A percentile compares a stretch with the other conserved stretches of the same genome.
phyloP scores from a whole-genome alignment of 768 basidiomycete species.

The Hysterangium stoloniferum region DNA sequence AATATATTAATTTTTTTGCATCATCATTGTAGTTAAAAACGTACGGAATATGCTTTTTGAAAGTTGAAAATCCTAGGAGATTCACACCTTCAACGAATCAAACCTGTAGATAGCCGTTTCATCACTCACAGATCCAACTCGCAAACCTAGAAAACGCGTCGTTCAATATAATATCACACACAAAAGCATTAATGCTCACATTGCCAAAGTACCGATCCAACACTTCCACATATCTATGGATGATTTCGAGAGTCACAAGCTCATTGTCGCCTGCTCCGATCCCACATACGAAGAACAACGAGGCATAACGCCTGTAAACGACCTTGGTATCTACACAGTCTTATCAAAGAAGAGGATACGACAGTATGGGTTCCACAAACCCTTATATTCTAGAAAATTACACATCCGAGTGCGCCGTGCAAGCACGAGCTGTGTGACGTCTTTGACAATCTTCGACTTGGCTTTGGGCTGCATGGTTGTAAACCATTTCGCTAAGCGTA shows the following conservation, averaged over 20 bases:
- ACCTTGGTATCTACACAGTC: constrained; percentile 61
- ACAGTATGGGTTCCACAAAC: constrained; percentile 36
- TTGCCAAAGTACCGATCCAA: constrained; percentile 70
- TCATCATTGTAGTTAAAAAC: constrained; percentile 10
- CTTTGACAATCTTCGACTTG: constrained; percentile 90
- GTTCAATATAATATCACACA: neutral
- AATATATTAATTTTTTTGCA: neutral
- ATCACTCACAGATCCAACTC: constrained; percentile 80
- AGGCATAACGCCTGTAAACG: constrained; percentile 92
- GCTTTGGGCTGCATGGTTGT: constrained; percentile 70
- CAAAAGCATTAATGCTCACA: constrained; percentile 37
- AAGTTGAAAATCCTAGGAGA: constrained; percentile 86
- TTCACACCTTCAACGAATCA: neutral
- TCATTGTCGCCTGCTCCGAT: constrained; percentile 85
- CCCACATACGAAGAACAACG: constrained; percentile 89
- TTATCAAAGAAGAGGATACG: neutral
- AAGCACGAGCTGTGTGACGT: constrained; percentile 88
- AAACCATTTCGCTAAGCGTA: constrained; percentile 96
- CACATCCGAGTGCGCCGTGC: constrained; percentile 87
- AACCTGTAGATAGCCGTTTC: neutral
- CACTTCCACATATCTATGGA: constrained; percentile 42
- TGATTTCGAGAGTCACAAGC: constrained; percentile 82
- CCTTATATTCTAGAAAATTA: constrained; percentile 96
- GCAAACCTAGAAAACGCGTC: constrained; percentile 49
- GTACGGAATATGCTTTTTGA: constrained; percentile 86